Evolutionary conservation across 345 rosid genomes (phyloP).

Genomic region (Linum lewisii): DNA sequence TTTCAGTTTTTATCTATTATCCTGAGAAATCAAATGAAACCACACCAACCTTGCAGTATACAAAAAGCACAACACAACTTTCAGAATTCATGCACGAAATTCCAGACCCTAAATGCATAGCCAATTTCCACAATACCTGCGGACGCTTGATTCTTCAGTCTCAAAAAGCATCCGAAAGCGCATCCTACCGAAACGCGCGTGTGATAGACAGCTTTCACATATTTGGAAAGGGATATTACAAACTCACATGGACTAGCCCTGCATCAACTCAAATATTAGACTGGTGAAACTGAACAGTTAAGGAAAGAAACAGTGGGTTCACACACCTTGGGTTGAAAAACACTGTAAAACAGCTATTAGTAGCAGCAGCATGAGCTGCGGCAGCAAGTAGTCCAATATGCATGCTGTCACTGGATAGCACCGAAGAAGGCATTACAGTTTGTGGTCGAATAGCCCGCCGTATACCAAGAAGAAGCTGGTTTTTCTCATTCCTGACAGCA

Average conservation of each 20-base stretch:
- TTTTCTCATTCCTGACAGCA: constrained; percentile 34
- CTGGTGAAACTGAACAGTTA: not conserved
- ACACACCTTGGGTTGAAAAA: constrained; percentile 38
- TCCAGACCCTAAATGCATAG: too few relatives aligned
- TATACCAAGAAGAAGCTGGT: constrained; percentile 38
- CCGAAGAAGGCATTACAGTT: constrained; percentile 40
- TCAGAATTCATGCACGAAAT: too few relatives aligned
- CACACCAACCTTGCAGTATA: not conserved
- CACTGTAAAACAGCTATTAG: constrained; percentile 37
- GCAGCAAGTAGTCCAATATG: constrained; percentile 48
- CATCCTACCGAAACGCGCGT: constrained; percentile 54
- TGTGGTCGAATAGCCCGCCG: constrained; percentile 38
- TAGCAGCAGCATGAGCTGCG: constrained; percentile 46
- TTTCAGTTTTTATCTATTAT: not conserved
- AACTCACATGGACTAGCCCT: constrained; percentile 60
- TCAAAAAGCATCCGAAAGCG: constrained; percentile 59
- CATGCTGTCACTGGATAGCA: constrained; percentile 46
- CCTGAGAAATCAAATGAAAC: not conserved
- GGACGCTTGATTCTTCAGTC: constrained; percentile 56
- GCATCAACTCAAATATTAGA: constrained; percentile 13
- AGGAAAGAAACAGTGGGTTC: not conserved
- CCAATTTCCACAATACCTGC: constrained; percentile 25
- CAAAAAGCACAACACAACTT: not conserved
- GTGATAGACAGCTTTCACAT: constrained; percentile 41
- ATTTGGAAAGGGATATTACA: constrained; percentile 46